phyloP scores from a whole-genome alignment of 2,329 filamentous ascomycete species.

The Aspergillus oerlinghausenensis region DNA sequence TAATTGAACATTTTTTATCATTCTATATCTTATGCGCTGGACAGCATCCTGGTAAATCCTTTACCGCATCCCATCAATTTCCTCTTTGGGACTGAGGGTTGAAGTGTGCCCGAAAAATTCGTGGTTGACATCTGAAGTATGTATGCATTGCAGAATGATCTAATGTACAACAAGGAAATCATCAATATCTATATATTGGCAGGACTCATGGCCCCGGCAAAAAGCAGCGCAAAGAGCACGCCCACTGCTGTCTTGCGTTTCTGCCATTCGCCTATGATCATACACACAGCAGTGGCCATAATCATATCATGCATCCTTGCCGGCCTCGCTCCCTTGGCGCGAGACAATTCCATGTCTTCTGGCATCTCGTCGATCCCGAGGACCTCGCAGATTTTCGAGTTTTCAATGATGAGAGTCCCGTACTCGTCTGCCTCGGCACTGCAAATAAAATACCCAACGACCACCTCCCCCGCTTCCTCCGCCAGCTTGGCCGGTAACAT shows the following conservation, averaged over 20 bases:
- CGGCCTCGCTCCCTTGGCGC: not conserved
- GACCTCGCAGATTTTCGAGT: slow-evolving; percentile 5
- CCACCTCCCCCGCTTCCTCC: not conserved
- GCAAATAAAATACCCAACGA: slow-evolving; percentile 1
- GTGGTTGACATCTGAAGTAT: no score
- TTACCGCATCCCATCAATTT: no score
- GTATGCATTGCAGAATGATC: not conserved
- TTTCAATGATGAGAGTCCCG: slow-evolving; percentile 8
- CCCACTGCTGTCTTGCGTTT: not conserved
- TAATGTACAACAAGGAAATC: not conserved
- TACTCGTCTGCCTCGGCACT: slow-evolving; percentile 2
- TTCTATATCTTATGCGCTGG: not conserved
- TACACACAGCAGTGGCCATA: slow-evolving; percentile 14
- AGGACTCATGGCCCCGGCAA: not conserved
- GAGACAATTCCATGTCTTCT: not conserved
- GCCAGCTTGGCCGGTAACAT: not conserved
- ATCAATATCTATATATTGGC: not conserved
- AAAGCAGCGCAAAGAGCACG: not conserved
- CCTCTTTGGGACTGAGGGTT: no score
- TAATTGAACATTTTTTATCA: not conserved
- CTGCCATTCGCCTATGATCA: slow-evolving; percentile 13
- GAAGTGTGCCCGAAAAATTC: no score
- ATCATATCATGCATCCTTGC: slow-evolving; percentile 7
- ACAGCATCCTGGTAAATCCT: no score
- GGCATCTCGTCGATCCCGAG: not conserved